These are phyloP conservation scores for Phytophthora capsici DNA, from an alignment of 352 stramenopile genomes.

Conservation along the genomic window DNA sequence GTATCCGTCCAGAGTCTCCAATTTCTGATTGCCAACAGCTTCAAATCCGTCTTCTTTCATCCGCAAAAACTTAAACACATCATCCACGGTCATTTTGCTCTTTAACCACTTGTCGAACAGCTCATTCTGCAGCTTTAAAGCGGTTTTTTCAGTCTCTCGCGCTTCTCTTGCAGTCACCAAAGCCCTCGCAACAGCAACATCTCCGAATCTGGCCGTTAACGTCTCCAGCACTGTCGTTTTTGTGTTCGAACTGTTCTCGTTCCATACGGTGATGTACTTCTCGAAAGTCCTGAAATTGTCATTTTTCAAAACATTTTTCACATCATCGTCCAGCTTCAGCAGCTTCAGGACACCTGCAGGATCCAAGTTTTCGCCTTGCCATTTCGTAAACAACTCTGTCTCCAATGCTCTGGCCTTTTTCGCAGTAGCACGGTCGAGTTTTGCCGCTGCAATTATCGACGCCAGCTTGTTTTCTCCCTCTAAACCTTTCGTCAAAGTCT, in stretches of 20 bases:
- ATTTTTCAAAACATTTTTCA: constrained; percentile 1
- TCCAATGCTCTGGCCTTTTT: not conserved
- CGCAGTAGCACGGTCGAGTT: not conserved
- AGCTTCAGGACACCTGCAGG: not conserved
- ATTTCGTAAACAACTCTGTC: not conserved
- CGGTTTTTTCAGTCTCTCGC: not conserved
- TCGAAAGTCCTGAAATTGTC: constrained; percentile 1
- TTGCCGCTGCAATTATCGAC: not conserved
- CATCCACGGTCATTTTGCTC: not conserved
- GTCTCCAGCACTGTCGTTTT: not conserved
- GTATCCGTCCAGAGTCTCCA: constrained; percentile 1
- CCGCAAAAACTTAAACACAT: not conserved
- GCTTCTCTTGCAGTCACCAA: not conserved
- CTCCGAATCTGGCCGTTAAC: not conserved
- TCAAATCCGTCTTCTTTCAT: not conserved
- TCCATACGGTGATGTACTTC: constrained; percentile 7
- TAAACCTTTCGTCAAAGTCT: constrained; percentile 7
- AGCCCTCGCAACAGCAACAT: not conserved
- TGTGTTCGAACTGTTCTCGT: not conserved
- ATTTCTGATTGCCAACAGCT: not conserved
- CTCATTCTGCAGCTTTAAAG: not conserved
- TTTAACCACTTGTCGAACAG: not conserved
- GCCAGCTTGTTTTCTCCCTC: constrained; percentile 1
- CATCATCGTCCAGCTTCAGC: not conserved
- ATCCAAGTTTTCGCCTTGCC: not conserved